Evolutionary conservation across 768 basidiomycete species (phyloP).

Genomic region (Xerocomus brunneocitrinus): DNA sequence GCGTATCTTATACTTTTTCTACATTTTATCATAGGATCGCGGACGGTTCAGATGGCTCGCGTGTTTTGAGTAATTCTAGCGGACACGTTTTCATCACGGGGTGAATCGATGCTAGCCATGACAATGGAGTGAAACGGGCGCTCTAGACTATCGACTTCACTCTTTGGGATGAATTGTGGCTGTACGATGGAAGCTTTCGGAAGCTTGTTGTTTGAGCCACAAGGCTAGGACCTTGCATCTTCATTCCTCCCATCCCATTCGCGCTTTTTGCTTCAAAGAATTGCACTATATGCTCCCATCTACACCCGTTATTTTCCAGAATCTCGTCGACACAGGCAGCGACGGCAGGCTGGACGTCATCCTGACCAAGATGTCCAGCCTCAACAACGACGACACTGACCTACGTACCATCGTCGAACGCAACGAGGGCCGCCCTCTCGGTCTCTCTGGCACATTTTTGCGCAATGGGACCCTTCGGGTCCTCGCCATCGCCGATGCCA

Average conservation of each 20-base stretch:
- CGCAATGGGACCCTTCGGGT: conserved; percentile 21
- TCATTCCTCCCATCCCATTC: neutral
- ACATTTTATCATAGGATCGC: neutral
- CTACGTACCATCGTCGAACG: conserved; percentile 24
- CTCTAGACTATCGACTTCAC: no score
- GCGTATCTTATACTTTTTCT: neutral
- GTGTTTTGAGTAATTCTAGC: neutral
- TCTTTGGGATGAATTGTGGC: neutral
- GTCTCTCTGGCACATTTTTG: conserved; percentile 26
- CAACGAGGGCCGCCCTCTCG: conserved; percentile 32
- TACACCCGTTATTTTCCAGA: conserved; percentile 24
- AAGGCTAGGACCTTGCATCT: no score
- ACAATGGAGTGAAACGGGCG: no score
- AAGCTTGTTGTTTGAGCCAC: conserved; percentile 3
- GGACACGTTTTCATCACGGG: no score
- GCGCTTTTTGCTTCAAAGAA: conserved; percentile 1
- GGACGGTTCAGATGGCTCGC: neutral
- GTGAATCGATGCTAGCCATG: no score
- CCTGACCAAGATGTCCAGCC: conserved; percentile 14
- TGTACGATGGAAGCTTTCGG: neutral
- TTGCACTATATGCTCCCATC: conserved; percentile 5
- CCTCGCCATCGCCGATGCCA: conserved; percentile 26
- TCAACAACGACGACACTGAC: conserved; percentile 21
- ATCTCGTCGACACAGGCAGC: conserved; percentile 23
- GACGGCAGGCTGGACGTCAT: conserved; percentile 19